Base-by-base conservation (phyloP, 1,284 basidiomycete genomes). In the Testicularia cyperi region DNA sequence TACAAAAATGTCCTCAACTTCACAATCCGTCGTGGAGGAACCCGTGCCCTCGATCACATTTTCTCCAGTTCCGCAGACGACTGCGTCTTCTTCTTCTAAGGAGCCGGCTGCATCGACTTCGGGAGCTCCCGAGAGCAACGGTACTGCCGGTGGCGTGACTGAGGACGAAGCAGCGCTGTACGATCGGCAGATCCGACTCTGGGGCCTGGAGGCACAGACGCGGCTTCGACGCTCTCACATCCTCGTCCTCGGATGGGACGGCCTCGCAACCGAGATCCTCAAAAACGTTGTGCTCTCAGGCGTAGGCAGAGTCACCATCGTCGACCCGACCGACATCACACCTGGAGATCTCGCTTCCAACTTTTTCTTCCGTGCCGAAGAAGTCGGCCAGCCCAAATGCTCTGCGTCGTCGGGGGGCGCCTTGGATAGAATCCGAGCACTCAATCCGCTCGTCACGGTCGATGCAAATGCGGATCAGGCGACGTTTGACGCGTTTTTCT, bases 171-270 rank as follows among this genome's bases (percentile, higher is more conserved):
- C 87, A 14, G 87, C 87, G 5, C 79, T 96, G 22, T 97, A 98
- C 77, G 94, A 97, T 78, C 86, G 94, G 28, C 94, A 97, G 79
- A 96, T 98, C 80, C 85, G 95, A 21, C 80, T 97, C 53, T 98
- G 94, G 94, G 94, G 95, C 32, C 83, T 96, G 22, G 94, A 96
- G 77, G 94, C 95, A 21, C 94, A 98, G 78, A 91, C 94, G 78
- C 83, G 92, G 71, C 94, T 97, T 89, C 85, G 92, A 65, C 90
- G 88, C 70, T 88, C 92, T 12, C 88, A 90, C 5, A 88, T 98
- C 58, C 81, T 97, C 38, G 82, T 99, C 32, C 80, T 92, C 25
- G 84, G 84, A 19, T 82, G 97, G 38, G 82, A 85, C 32, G 90
- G 91, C 3, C 82, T 90, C 26, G 90, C 94, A 14, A 91, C 92